Percentiles rank a stretch among this genome's conserved stretches.
Evolutionary conservation across 75 land plant genomes (phyloP).

Genomic region (Cunninghamia lanceolata): DNA sequence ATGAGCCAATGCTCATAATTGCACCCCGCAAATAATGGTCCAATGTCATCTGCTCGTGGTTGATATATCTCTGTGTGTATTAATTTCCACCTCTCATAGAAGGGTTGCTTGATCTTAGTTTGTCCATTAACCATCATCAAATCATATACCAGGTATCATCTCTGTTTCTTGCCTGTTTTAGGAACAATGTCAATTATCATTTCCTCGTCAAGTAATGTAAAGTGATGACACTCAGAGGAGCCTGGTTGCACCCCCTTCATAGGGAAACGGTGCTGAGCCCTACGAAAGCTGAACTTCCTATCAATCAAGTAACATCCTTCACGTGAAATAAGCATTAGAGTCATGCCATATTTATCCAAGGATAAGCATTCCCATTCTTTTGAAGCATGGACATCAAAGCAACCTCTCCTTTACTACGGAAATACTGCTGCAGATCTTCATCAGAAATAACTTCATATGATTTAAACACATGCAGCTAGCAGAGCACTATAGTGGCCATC

Average conservation of each 20-base stretch:
- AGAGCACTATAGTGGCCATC: conserved; percentile 62
- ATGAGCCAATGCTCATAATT: too few species aligned
- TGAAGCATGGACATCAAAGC: conserved; percentile 7
- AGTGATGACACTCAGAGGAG: conserved; percentile 43
- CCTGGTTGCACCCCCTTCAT: conserved; percentile 26
- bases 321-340: conserved; percentile 33
- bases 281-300: conserved; percentile 81
- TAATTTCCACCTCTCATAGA: too few species aligned
- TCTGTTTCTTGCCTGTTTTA: conserved; percentile 50
- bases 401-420: conserved; percentile 29
- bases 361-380: neutral
- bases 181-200: conserved; percentile 88
- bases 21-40: too few species aligned
- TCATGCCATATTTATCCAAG: neutral
- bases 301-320: conserved; percentile 94
- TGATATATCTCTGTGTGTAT: too few species aligned
- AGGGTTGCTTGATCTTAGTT: conserved; percentile 79
- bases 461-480: conserved; percentile 58
- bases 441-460: conserved; percentile 18
- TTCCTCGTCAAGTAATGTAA: conserved; percentile 89
- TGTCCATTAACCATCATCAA: conserved; percentile 64
- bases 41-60: too few species aligned
- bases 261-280: conserved; percentile 89
- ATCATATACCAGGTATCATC: conserved; percentile 93
- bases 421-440: conserved; percentile 25